These are phyloP conservation scores for Athelia sp. DNA, from an alignment of 1,284 basidiomycete species.

Conservation along the genomic window DNA sequence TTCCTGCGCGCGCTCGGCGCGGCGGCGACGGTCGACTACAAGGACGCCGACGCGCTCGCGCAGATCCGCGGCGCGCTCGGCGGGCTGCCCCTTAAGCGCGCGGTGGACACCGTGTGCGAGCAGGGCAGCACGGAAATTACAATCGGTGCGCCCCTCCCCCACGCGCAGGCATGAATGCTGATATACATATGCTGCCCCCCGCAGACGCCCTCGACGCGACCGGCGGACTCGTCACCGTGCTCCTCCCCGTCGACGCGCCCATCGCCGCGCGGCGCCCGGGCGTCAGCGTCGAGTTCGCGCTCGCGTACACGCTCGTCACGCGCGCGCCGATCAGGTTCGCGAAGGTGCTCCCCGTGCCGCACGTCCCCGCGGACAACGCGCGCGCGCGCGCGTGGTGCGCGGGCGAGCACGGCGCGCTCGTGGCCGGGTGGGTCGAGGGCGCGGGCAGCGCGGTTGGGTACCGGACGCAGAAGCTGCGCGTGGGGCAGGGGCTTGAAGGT, in stretches of 20 bases:
- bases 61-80: slow-evolving; percentile 11
- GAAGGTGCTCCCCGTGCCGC: background rate
- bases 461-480: background rate
- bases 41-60: slow-evolving; percentile 11
- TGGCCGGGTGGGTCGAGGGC: background rate
- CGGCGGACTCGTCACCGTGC: background rate
- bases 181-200: background rate
- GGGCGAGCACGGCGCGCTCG: background rate
- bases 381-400: background rate
- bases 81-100: slow-evolving; percentile 1
- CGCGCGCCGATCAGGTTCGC: background rate
- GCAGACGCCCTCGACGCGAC: background rate
- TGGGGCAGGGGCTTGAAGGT: background rate
- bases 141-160: background rate
- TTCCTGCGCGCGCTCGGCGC: slow-evolving; percentile 33
- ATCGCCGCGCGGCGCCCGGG: background rate
- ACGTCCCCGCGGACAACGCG: slow-evolving; percentile 2
- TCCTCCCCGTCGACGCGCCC: background rate
- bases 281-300: background rate
- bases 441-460: background rate
- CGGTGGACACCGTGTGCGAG: slow-evolving; percentile 3
- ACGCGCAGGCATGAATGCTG: background rate
- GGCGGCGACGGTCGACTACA: slow-evolving; percentile 26
- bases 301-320: background rate
- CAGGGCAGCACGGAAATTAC: slow-evolving; percentile 5